phyloP scores from a whole-genome alignment of 495 filamentous ascomycete species.

The Hypoxylon fuscum region DNA sequence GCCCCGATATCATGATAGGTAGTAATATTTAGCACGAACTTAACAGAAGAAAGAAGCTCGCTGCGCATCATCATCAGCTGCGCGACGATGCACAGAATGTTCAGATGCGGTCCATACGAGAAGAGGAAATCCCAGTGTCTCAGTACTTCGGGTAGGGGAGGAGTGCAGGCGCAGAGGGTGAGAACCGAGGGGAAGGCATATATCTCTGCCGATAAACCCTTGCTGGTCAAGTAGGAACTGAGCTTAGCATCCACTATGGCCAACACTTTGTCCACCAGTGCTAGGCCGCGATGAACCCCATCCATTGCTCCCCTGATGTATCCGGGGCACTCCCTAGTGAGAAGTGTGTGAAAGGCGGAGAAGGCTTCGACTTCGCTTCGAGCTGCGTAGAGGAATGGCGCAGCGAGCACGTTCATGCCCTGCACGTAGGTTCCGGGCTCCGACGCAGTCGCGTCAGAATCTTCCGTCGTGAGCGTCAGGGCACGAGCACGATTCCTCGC shows the following conservation, averaged over 20 bases:
- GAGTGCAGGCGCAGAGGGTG: slow-evolving; percentile 94
- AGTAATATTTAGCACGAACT: slow-evolving; percentile 62
- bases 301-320: slow-evolving; percentile 98
- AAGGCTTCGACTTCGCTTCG: slow-evolving; percentile 96
- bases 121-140: slow-evolving; percentile 98
- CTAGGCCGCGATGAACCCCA: slow-evolving; percentile 90
- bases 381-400: slow-evolving; percentile 94
- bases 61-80: slow-evolving; percentile 90
- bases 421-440: slow-evolving; percentile 91
- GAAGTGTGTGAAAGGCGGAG: slow-evolving; percentile 85
- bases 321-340: slow-evolving; percentile 88
- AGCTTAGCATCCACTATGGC: slow-evolving; percentile 91
- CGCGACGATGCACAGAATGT: slow-evolving; percentile 97
- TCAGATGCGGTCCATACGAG: slow-evolving; percentile 92
- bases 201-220: slow-evolving; percentile 88
- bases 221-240: slow-evolving; percentile 79
- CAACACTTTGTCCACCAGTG: slow-evolving; percentile 88
- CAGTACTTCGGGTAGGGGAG: slow-evolving; percentile 93
- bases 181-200: slow-evolving; percentile 98
- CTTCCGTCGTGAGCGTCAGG: slow-evolving; percentile 66
- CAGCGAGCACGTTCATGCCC: slow-evolving; percentile 99
- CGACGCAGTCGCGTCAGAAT: slow-evolving; percentile 60
- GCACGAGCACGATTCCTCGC: slow-evolving; percentile 61
- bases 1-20: neutral
- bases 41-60: slow-evolving; percentile 79